Percentiles rank a stretch among this genome's conserved stretches.
phyloP scores from a whole-genome alignment of 1,284 basidiomycete genomes.

The Irpex sp. region DNA sequence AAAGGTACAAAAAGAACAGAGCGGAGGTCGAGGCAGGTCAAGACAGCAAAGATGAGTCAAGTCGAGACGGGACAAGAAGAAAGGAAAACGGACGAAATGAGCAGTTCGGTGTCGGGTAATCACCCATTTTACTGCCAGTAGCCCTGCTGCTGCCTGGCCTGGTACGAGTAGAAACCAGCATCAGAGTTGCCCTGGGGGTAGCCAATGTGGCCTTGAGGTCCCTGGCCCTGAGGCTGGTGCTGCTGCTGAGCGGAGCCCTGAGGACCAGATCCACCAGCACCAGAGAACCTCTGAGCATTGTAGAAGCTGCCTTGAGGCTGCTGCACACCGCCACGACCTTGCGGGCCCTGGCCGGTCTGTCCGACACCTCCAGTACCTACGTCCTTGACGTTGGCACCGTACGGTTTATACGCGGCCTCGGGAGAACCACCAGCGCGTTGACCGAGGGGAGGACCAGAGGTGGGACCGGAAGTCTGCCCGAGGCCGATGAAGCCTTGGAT shows the following conservation, averaged over 20 bases:
- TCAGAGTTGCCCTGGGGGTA: conserved; percentile 63
- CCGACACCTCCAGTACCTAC: conserved; percentile 43
- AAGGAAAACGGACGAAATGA: neutral
- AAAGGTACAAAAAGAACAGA: neutral
- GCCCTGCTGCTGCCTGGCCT: conserved; percentile 59
- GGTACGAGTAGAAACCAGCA: conserved; percentile 63
- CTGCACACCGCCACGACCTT: conserved; percentile 42
- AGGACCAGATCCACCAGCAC: conserved; percentile 40
- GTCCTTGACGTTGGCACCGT: conserved; percentile 58
- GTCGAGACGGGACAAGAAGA: neutral
- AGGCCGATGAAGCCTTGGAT: conserved; percentile 73
- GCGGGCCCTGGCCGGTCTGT: conserved; percentile 42
- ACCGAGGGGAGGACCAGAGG: conserved; percentile 43
- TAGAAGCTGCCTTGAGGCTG: conserved; percentile 59
- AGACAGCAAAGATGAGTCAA: conserved; percentile 1
- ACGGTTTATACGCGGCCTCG: conserved; percentile 71
- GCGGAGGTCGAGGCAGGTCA: neutral
- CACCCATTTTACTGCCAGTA: conserved; percentile 58
- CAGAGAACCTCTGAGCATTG: conserved; percentile 55
- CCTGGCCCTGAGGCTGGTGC: conserved; percentile 39
- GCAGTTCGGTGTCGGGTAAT: neutral
- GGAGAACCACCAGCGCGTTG: conserved; percentile 55
- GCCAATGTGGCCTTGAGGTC: conserved; percentile 61
- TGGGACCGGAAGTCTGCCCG: conserved; percentile 42
- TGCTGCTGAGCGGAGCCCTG: conserved; percentile 38